Percentiles rank a stretch among this genome's conserved stretches.
phyloP scores from a whole-genome alignment of 2,329 filamentous ascomycete species.

The Colletotrichum sp. region DNA sequence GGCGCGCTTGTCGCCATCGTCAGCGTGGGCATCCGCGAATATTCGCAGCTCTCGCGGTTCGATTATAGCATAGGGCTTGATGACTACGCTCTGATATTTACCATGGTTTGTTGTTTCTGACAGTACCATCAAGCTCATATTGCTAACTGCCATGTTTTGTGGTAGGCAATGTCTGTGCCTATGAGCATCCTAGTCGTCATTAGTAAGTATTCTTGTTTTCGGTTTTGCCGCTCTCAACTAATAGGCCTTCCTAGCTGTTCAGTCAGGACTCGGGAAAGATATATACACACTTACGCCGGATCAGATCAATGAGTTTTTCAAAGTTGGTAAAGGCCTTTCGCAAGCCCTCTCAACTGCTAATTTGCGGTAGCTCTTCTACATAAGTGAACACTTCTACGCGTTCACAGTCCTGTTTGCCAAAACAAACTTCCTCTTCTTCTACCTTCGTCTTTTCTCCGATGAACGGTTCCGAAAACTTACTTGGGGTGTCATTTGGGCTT shows the following conservation, averaged over 20 bases:
- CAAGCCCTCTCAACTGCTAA: background rate
- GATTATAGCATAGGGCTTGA: slow-evolving; percentile 1
- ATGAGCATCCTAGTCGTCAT: slow-evolving; percentile 2
- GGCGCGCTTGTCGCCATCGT: background rate
- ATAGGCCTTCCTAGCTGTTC: background rate
- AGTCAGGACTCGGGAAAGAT: slow-evolving; percentile 46
- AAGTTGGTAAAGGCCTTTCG: background rate
- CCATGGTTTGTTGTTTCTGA: background rate
- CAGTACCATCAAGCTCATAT: background rate
- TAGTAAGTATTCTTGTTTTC: background rate
- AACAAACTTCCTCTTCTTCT: slow-evolving; percentile 54
- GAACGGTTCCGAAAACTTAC: slow-evolving; percentile 36
- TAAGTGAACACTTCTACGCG: slow-evolving; percentile 45
- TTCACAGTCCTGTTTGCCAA: slow-evolving; percentile 45
- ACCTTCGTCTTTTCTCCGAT: slow-evolving; percentile 53
- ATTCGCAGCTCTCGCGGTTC: background rate
- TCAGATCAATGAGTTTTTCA: slow-evolving; percentile 42
- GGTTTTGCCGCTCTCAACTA: background rate
- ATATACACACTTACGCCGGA: slow-evolving; percentile 47
- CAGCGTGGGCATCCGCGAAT: background rate
- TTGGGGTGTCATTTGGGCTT: slow-evolving; percentile 41
- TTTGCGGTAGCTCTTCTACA: slow-evolving; percentile 36
- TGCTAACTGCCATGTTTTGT: background rate
- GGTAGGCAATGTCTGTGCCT: background rate
- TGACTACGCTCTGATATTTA: slow-evolving; percentile 6